A percentile compares a stretch with the other conserved stretches of the same genome.
Conservation (phyloP, 306 rosid genomes). For the Prunus davidiana region DNA sequence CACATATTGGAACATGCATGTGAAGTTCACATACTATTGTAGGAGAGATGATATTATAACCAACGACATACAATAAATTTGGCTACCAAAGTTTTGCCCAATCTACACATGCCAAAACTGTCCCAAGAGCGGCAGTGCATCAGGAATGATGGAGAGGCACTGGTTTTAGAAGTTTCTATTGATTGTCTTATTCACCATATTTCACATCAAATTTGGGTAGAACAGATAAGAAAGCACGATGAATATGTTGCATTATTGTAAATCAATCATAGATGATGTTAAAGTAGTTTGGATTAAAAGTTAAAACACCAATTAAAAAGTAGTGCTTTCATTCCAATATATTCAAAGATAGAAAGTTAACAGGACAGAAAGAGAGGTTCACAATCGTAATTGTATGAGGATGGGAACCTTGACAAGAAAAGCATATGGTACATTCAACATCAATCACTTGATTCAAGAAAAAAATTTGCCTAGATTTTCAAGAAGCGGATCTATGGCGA, state of each 20-base stretch:
- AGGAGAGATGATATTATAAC: not conserved
- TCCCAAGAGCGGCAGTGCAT: not conserved
- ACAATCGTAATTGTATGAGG: conserved; percentile 11
- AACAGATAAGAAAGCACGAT: not conserved
- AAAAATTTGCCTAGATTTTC: conserved; percentile 22
- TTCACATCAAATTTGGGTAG: conserved; percentile 2
- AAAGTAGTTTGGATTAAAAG: not conserved
- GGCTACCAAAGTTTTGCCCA: not conserved
- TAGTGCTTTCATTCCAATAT: conserved; percentile 25
- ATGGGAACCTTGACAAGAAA: conserved; percentile 10
- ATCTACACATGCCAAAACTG: not conserved
- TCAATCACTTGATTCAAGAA: not conserved
- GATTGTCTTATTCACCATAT: not conserved
- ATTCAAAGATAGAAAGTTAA: conserved; percentile 4
- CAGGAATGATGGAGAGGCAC: not conserved
- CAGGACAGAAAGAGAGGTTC: not conserved
- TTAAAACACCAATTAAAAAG: not conserved
- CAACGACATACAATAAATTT: not conserved
- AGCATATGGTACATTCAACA: conserved; percentile 26
- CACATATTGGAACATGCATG: too few species aligned
- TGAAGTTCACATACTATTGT: too few species aligned
- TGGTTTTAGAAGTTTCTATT: not conserved
- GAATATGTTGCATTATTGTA: not conserved
- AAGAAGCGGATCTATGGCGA: conserved; percentile 32
- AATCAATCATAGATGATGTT: not conserved